Percentiles rank a stretch among this genome's conserved stretches.
These are phyloP conservation scores for Cercospora nicotianae DNA, from an alignment of 2,329 filamentous ascomycete genomes.

Conservation along the genomic window DNA sequence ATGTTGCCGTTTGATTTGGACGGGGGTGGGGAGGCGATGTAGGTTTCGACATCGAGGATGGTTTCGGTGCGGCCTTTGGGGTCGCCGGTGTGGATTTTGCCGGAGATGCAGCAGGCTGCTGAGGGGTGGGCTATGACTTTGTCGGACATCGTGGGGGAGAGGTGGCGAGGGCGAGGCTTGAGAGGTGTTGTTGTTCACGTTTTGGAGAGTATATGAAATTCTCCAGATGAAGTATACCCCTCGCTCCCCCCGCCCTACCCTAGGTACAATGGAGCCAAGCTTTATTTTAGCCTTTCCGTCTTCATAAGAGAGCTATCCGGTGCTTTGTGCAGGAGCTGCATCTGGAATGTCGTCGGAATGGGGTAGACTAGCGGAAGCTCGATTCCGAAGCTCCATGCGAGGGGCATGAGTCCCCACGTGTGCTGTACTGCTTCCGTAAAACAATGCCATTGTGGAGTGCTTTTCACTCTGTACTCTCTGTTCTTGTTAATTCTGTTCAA, in stretches of 20 bases:
- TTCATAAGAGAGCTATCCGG: not conserved
- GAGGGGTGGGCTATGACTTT: slow-evolving; percentile 15
- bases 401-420: not conserved
- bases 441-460: not conserved
- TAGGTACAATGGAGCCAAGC: not conserved
- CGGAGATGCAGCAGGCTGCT: slow-evolving; percentile 28
- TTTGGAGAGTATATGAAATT: not conserved
- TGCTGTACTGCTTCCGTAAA: too few species aligned
- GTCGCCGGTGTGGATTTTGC: slow-evolving; percentile 27
- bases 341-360: not conserved
- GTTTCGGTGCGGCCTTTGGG: slow-evolving; percentile 23
- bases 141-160: not conserved
- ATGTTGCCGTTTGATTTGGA: slow-evolving; percentile 27
- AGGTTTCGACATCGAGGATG: slow-evolving; percentile 29
- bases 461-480: not conserved
- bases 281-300: not conserved
- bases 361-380: not conserved
- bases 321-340: not conserved
- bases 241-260: not conserved
- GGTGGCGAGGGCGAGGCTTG: not conserved
- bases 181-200: not conserved
- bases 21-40: slow-evolving; percentile 21
- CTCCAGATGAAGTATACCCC: not conserved
- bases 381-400: not conserved
- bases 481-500: not conserved